Percentiles rank a stretch among this genome's conserved stretches.
Conservation (phyloP, 345 rosid genomes). For the Pistacia vera region DNA sequence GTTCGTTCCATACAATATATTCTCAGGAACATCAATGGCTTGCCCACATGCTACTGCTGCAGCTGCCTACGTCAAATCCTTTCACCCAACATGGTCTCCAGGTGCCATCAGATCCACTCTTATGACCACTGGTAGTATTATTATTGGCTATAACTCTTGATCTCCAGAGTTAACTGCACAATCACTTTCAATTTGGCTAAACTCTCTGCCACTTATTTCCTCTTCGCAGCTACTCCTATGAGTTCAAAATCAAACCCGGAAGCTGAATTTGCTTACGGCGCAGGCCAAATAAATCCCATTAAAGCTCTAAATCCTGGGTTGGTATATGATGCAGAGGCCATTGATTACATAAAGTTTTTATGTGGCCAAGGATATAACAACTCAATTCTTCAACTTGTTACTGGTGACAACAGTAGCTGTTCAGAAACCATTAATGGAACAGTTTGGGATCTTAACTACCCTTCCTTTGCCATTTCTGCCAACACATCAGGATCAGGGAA, state of each 20-base stretch:
- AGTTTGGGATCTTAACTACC: slow-evolving; percentile 46
- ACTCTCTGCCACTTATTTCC: background rate
- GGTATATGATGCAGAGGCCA: slow-evolving; percentile 37
- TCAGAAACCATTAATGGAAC: slow-evolving; percentile 16
- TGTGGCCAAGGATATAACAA: slow-evolving; percentile 44
- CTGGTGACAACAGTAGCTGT: slow-evolving; percentile 28
- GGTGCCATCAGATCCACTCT: slow-evolving; percentile 41
- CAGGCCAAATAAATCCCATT: slow-evolving; percentile 42
- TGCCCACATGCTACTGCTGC: slow-evolving; percentile 55
- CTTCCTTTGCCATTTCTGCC: slow-evolving; percentile 31
- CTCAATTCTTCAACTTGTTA: slow-evolving; percentile 21
- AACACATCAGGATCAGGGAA: background rate
- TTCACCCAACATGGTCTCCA: slow-evolving; percentile 41
- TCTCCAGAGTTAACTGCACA: background rate
- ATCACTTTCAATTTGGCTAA: background rate
- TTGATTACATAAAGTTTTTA: slow-evolving; percentile 42
- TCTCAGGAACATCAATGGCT: slow-evolving; percentile 62
- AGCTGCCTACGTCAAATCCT: slow-evolving; percentile 51
- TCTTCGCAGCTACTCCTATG: slow-evolving; percentile 24
- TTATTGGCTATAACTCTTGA: background rate
- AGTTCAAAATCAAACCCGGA: slow-evolving; percentile 20
- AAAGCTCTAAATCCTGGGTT: slow-evolving; percentile 41
- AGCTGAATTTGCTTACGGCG: slow-evolving; percentile 40
- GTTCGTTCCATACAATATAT: slow-evolving; percentile 33
- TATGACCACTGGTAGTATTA: slow-evolving; percentile 35